Base-by-base conservation (phyloP, 257 asterid species). In the Jasminum sambac region DNA sequence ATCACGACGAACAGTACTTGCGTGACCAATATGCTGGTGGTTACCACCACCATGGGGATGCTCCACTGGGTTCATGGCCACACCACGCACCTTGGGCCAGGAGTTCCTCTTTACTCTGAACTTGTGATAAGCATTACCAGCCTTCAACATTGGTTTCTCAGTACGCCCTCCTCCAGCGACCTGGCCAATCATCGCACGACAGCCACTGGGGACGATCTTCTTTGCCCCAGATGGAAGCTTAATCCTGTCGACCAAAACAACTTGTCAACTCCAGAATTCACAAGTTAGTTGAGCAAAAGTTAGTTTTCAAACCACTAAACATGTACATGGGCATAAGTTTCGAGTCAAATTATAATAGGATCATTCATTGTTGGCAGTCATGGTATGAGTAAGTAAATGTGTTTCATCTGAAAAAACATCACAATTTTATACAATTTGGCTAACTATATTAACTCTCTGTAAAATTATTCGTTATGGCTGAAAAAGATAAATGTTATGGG, bases 41-140 rank as follows among this genome's bases (percentile, higher is more conserved):
- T 83, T 85, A 83, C 90, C 90, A 85, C 86, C 90, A 68, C 90
- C 90, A 73, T 85, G 90, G 9, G 90, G 88, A 85, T 85, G 90
- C 85, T 85, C 90, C 5, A 86, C 90, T 0, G 91, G 91, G 40
- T 84, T 86, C 91, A 86, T 86, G 43, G 91, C 88, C 61, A 83
- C 90, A 83, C 90, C 90, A 80, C 90, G 90, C 63, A 83, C 90
- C 88, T 83, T 79, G 3, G 88, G 90, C 90, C 88, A 83, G 30
- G 78, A 74, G 81, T 85, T 85, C 70, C 90, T 85, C 86, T 85
- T 85, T 68, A 85, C 90, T 30, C 90, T 76, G 75, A 72, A 86
- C 73, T 86, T 86, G 75, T 85, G 87, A 67, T 84, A 84, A 0
- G 86, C 89, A 0, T 84, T 84, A 24, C 89, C 89, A 2, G 89